phyloP scores from a whole-genome alignment of 169 alveolate species.

The Plasmodium coatneyi region DNA sequence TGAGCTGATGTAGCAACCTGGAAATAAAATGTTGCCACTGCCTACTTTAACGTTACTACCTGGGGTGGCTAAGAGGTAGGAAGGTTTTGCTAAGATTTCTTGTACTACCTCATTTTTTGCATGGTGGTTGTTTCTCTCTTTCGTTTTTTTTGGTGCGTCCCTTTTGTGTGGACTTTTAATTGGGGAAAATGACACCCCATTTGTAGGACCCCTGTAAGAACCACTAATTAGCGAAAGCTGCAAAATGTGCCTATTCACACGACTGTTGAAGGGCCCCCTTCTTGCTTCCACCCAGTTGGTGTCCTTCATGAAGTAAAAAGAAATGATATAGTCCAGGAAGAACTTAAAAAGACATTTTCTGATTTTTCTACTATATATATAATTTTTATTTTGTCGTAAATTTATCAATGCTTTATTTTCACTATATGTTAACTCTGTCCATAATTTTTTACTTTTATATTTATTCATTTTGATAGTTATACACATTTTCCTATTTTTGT shows the following conservation, averaged over 20 bases:
- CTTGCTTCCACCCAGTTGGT: neutral
- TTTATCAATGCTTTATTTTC: constrained; percentile 14
- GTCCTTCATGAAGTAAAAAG: neutral
- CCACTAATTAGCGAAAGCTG: neutral
- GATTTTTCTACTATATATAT: constrained; percentile 7
- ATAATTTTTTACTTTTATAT: neutral
- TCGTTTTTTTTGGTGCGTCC: neutral
- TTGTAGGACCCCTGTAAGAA: neutral
- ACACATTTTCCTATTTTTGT: constrained; percentile 13
- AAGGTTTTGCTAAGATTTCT: neutral
- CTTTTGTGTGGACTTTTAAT: neutral
- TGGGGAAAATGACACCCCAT: neutral
- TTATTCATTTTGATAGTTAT: neutral
- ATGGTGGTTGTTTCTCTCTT: neutral
- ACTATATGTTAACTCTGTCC: neutral
- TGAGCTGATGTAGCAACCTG: constrained; percentile 16
- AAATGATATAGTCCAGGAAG: constrained; percentile 17
- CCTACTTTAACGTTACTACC: constrained; percentile 26
- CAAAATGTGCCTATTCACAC: neutral
- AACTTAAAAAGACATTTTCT: neutral
- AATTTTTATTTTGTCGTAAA: constrained; percentile 12
- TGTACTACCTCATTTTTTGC: neutral
- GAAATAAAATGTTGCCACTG: constrained; percentile 56
- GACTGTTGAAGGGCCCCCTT: neutral
- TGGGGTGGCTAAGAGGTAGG: neutral